Evolutionary conservation across 1,284 basidiomycete species (phyloP).

Genomic region (Heterobasidion occidentale): DNA sequence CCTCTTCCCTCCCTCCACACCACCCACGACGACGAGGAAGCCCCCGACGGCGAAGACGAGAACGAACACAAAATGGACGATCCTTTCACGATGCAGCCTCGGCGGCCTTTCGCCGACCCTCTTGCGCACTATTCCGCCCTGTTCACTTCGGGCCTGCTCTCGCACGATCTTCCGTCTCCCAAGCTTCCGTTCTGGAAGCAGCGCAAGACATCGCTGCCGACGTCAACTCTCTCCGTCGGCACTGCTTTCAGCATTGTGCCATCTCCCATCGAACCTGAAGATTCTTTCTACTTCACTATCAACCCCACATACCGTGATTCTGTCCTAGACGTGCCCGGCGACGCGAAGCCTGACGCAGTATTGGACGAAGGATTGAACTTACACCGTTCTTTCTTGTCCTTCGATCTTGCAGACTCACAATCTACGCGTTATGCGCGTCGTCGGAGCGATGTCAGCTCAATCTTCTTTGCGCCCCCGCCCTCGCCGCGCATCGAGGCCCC

Average conservation of each 20-base stretch:
- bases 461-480: neutral
- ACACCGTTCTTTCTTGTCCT: constrained; percentile 48
- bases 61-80: neutral
- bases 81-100: neutral
- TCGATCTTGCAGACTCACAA: constrained; percentile 51
- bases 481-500: neutral
- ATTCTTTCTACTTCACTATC: constrained; percentile 4
- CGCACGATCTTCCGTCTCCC: constrained; percentile 22
- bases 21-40: neutral
- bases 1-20: neutral
- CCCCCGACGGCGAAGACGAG: neutral
- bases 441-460: constrained; percentile 9
- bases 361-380: neutral
- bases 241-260: constrained; percentile 18
- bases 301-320: constrained; percentile 10
- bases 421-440: constrained; percentile 35
- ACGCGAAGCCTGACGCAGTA: too few species aligned
- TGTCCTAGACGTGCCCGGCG: constrained; percentile 18
- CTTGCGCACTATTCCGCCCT: constrained; percentile 43
- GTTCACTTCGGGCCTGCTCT: constrained; percentile 53
- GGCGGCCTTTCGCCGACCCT: neutral
- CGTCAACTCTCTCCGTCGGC: constrained; percentile 17
- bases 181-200: constrained; percentile 24
- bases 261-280: constrained; percentile 1
- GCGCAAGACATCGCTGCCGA: constrained; percentile 19